Evolutionary conservation across 2,329 filamentous ascomycete genomes (phyloP).

Genomic region (Stenocarpella maydis): DNA sequence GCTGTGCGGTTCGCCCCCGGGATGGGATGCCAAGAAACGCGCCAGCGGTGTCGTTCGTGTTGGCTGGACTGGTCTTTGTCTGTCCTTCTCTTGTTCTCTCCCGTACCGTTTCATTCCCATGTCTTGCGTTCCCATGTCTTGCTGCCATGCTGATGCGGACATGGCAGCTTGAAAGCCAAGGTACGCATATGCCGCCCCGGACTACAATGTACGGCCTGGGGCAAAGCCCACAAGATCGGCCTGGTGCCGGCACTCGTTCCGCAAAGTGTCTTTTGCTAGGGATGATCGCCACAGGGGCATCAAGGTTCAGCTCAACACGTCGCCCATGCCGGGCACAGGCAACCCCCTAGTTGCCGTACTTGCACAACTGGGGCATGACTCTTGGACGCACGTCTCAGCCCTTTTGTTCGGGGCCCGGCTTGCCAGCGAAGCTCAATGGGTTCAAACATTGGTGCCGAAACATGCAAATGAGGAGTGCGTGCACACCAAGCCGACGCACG

Average conservation of each 20-base stretch:
- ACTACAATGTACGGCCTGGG: background rate
- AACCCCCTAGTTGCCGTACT: constrained; percentile 18
- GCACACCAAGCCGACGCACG: background rate
- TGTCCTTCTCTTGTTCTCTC: background rate
- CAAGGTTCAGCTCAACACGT: constrained; percentile 9
- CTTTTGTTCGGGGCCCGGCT: constrained; percentile 15
- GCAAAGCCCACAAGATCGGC: background rate
- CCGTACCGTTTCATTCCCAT: background rate
- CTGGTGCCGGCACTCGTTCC: background rate
- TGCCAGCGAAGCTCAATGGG: background rate
- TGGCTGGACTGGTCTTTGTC: background rate
- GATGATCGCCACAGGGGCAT: constrained; percentile 17
- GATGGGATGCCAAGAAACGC: constrained; percentile 10
- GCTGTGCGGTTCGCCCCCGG: constrained; percentile 12
- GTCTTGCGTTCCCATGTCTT: background rate
- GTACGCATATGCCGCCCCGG: background rate
- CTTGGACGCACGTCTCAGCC: constrained; percentile 26
- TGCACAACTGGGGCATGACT: constrained; percentile 16
- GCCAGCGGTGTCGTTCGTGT: background rate
- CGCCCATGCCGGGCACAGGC: constrained; percentile 11
- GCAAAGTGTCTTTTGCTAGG: background rate
- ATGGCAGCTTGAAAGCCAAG: background rate
- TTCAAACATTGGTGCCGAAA: constrained; percentile 24
- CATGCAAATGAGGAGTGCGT: background rate
- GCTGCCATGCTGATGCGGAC: background rate